Conservation (phyloP, 2,329 filamentous ascomycete species). For the Fonsecaea pedrosoi region DNA sequence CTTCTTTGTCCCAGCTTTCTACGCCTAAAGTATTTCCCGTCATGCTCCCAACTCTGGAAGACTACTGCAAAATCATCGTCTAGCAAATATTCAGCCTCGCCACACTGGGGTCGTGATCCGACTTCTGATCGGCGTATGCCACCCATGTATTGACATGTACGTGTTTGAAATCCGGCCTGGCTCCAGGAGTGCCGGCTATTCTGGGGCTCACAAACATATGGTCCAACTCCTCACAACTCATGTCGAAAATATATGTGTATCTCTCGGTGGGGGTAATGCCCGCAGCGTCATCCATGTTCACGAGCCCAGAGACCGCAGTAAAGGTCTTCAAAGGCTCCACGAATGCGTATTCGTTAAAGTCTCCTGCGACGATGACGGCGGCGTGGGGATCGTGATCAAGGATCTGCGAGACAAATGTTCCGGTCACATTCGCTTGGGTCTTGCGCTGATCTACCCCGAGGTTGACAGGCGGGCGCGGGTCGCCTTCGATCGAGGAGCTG, state of each 20-base stretch:
- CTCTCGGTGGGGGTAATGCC: slow-evolving; percentile 62
- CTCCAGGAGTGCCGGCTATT: slow-evolving; percentile 48
- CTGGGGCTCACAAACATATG: slow-evolving; percentile 70
- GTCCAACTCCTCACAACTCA: slow-evolving; percentile 73
- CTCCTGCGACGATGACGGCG: slow-evolving; percentile 66
- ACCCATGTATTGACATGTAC: slow-evolving; percentile 76
- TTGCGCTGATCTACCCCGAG: slow-evolving; percentile 64
- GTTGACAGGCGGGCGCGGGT: slow-evolving; percentile 71
- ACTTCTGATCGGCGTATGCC: slow-evolving; percentile 61
- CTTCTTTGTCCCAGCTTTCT: too few relatives aligned
- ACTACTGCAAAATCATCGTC: not conserved
- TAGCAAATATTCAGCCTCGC: slow-evolving; percentile 67
- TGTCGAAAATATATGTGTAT: slow-evolving; percentile 74
- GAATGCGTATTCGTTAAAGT: slow-evolving; percentile 76
- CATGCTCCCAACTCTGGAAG: not conserved
- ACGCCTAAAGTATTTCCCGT: too few relatives aligned
- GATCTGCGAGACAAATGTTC: slow-evolving; percentile 65
- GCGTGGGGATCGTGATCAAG: slow-evolving; percentile 63
- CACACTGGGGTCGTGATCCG: slow-evolving; percentile 74
- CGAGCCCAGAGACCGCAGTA: slow-evolving; percentile 59
- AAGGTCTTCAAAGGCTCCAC: slow-evolving; percentile 66
- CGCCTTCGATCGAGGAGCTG: slow-evolving; percentile 68
- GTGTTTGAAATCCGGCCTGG: slow-evolving; percentile 58
- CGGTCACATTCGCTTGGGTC: slow-evolving; percentile 65
- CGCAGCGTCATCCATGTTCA: slow-evolving; percentile 68